phyloP scores from a whole-genome alignment of 2,329 filamentous ascomycete genomes.

The Fusarium chuoi region DNA sequence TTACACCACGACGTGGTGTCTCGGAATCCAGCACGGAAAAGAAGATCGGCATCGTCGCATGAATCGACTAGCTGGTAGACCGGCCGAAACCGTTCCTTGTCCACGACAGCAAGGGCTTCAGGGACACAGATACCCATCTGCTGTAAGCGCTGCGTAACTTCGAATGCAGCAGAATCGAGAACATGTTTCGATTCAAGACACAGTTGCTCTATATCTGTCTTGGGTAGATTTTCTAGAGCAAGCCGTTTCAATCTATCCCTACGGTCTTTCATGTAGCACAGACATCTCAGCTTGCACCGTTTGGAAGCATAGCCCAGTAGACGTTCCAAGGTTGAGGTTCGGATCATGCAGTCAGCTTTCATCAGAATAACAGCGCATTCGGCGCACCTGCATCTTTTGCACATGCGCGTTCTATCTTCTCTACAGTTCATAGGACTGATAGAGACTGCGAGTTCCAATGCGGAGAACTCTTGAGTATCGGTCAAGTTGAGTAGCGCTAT shows the following conservation, averaged over 20 bases:
- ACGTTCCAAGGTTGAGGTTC: too few species aligned
- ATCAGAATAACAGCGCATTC: not conserved
- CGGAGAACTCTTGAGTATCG: rapidly evolving
- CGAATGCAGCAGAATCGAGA: not conserved
- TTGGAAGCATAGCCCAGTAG: not conserved
- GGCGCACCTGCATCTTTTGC: not conserved
- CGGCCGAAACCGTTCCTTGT: too few species aligned
- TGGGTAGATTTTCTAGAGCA: rapidly evolving
- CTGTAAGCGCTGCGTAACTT: not conserved
- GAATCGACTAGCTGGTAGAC: too few species aligned
- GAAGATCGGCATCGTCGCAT: rapidly evolving
- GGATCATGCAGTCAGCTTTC: not conserved
- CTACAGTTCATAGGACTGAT: not conserved
- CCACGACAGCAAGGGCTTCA: not conserved
- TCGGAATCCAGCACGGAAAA: not conserved
- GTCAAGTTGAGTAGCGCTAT: not conserved
- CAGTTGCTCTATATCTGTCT: rapidly evolving
- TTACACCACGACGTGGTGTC: rapidly evolving
- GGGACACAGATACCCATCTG: rapidly evolving
- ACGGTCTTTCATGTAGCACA: not conserved
- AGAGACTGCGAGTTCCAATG: not conserved
- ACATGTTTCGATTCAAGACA: rapidly evolving
- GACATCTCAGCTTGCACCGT: not conserved
- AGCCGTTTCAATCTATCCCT: not conserved
- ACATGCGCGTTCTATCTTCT: rapidly evolving